phyloP scores from a whole-genome alignment of 2,329 filamentous ascomycete genomes.

The Monilinia laxa region DNA sequence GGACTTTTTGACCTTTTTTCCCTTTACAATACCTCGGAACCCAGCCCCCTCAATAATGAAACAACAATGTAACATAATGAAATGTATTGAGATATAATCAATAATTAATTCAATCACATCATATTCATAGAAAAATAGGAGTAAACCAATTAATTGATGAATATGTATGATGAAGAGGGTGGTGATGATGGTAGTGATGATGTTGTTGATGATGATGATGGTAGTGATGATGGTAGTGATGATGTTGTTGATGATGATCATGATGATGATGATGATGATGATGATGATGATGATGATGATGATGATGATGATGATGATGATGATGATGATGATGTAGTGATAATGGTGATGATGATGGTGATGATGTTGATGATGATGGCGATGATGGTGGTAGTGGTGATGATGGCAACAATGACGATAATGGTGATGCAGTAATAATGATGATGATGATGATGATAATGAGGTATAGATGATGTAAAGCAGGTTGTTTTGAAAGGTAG shows the following conservation, averaged over 20 bases:
- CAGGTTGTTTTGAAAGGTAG: background rate
- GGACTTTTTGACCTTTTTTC: conserved; percentile 28
- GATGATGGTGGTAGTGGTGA: too few species aligned
- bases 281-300: background rate
- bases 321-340: background rate
- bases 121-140: background rate
- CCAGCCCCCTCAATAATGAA: conserved; percentile 24
- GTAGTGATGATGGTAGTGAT: background rate
- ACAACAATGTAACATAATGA: conserved; percentile 24
- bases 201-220: background rate
- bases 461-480: background rate
- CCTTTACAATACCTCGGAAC: conserved; percentile 21
- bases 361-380: too few species aligned
- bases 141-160: background rate
- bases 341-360: too few species aligned
- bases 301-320: background rate
- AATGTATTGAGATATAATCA: background rate
- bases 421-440: background rate
- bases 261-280: too few species aligned
- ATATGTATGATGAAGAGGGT: background rate
- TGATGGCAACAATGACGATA: too few species aligned
- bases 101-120: background rate
- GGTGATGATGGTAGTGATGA: too few species aligned
- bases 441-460: background rate
- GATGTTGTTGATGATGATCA: background rate